Conservation (phyloP, 176 grass and related monocot genomes). For the Triticum dicoccoides region DNA sequence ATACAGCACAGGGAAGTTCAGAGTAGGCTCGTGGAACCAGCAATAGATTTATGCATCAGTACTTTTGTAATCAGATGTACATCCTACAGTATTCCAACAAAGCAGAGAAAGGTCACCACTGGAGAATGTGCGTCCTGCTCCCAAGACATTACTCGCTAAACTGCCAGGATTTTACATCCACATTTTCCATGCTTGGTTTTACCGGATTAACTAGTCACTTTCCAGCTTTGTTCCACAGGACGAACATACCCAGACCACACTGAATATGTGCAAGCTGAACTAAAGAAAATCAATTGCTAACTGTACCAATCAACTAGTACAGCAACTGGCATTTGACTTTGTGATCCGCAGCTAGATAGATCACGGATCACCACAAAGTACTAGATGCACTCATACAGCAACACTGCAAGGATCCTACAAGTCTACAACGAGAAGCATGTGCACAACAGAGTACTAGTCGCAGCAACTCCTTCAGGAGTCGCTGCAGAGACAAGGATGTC, state of each 20-base stretch:
- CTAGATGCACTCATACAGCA: not conserved
- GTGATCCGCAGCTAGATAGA: not conserved
- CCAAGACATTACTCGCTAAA: not conserved
- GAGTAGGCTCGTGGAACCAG: not conserved
- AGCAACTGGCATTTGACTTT: not conserved
- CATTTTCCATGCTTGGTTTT: not conserved
- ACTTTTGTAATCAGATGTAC: not conserved
- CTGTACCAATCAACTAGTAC: not conserved
- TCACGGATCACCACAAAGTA: not conserved
- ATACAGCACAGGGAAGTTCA: not conserved
- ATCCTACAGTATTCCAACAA: not conserved
- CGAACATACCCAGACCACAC: not conserved
- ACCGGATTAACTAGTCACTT: not conserved
- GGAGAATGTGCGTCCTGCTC: not conserved
- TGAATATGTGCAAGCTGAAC: no score
- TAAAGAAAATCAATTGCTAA: not conserved
- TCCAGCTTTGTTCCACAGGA: not conserved
- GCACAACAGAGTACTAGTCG: no score
- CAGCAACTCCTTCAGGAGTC: no score
- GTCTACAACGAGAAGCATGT: not conserved
- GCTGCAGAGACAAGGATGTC: no score
- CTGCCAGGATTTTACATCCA: not conserved
- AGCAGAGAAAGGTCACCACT: not conserved
- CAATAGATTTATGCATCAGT: not conserved
- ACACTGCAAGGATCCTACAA: not conserved